Evolutionary conservation across 2,329 filamentous ascomycete species (phyloP), one percentile per base, ranked within the genome.

Genomic region (Pseudogymnoascus sp.): DNA sequence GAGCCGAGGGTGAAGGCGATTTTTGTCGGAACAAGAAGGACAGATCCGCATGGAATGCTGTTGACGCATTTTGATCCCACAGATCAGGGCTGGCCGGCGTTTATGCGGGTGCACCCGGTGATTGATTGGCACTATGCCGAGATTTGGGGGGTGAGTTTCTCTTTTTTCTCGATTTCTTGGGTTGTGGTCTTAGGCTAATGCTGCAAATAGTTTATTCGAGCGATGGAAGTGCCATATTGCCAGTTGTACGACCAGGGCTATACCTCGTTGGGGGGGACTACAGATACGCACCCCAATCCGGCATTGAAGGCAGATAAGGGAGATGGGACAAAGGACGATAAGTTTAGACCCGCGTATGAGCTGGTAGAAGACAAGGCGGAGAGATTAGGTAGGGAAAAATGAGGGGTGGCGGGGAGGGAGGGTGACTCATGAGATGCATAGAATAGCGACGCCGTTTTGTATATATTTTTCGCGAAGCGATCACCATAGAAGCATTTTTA

Each of bases 41-140:
- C 95, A 3, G 95, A 99, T 75, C 95, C 95, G 5, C 92, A 97
- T 73, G 91, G 93, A 55, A 87, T 86, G 68, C 79, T 82, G 14
- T 75, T 99, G 70, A 89, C 83, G 40, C 86, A 90, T 75, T 97
- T 97, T 72, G 90, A 96, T 72, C 83, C 82, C 60, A 99, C 95
- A 4, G 95, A 97, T 75, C 80, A 83, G 37, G 92, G 88, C 1
- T 99, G 95, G 95, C 95, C 95, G 37, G 78, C 81, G 45, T 96
- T 97, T 71, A 93, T 97, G 87, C 85, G 95, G 63, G 82, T 97
- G 64, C 92, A 99, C 75, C 93, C 95, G 0, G 90, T 99, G 8
- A 93, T 99, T 71, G 95, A 99, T 76, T 99, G 95, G 95, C 91
- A 95, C 74, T 96, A 97, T 75, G 84, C 86, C 9, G 93, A 97